Evolutionary conservation across 176 grass and related monocot genomes (phyloP).

Genomic region (Paspalum vaginatum): DNA sequence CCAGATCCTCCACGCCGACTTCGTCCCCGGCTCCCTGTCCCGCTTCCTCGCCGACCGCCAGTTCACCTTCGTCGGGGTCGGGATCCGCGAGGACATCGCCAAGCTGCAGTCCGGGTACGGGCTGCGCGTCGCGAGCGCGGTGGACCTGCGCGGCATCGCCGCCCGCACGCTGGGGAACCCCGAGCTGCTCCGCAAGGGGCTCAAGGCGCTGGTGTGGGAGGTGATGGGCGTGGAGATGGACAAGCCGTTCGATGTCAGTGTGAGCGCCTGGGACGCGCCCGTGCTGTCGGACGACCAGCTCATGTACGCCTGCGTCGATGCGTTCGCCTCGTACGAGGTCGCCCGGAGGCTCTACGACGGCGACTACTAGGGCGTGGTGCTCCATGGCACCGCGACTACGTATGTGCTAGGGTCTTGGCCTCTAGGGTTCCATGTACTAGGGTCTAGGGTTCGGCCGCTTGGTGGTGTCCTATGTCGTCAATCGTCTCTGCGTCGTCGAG

Average conservation of each 20-base stretch:
- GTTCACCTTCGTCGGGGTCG: conserved; percentile 55
- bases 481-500: too few relatives aligned
- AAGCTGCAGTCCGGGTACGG: conserved; percentile 17
- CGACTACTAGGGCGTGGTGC: not conserved
- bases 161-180: not conserved
- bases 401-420: too few relatives aligned
- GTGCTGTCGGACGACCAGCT: conserved; percentile 28
- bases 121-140: not conserved
- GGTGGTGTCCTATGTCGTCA: too few relatives aligned
- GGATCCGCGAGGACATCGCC: conserved; percentile 18
- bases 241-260: conserved; percentile 28
- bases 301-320: conserved; percentile 46
- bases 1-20: conserved; percentile 55
- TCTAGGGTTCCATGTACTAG: too few relatives aligned
- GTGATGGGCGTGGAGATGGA: conserved; percentile 32
- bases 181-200: not conserved
- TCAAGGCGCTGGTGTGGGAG: conserved; percentile 31
- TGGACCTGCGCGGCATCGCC: conserved; percentile 6
- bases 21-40: conserved; percentile 25
- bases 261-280: conserved; percentile 32
- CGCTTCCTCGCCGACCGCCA: conserved; percentile 29
- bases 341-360: conserved; percentile 30
- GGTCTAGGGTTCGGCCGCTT: too few relatives aligned
- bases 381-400: too few relatives aligned
- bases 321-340: conserved; percentile 45